Conservation (phyloP, 306 rosid genomes). For the Benincasa hispida region DNA sequence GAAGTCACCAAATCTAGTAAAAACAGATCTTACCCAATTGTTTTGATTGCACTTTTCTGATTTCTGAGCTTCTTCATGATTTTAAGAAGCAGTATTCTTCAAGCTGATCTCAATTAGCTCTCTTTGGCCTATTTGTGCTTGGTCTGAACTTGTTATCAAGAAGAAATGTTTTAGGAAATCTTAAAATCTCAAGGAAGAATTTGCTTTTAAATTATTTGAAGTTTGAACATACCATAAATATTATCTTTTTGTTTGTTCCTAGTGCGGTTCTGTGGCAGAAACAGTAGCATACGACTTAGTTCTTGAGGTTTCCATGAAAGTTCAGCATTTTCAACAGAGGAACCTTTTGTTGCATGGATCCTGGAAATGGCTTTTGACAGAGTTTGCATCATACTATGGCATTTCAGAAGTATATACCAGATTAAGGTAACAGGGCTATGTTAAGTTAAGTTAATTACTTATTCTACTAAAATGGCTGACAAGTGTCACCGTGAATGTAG, state of each 20-base stretch:
- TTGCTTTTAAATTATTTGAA: not conserved
- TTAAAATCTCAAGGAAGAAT: not conserved
- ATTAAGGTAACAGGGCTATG: conserved; percentile 49
- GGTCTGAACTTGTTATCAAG: not conserved
- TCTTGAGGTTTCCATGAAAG: conserved; percentile 91
- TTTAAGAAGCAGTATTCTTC: not conserved
- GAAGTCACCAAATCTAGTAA: not conserved
- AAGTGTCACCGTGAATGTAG: not conserved
- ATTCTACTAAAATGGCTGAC: not conserved
- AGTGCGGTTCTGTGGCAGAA: conserved; percentile 95
- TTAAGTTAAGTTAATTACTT: conserved; percentile 1
- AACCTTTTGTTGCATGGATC: conserved; percentile 66
- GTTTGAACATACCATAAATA: not conserved
- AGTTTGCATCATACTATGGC: conserved; percentile 88
- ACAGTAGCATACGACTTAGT: conserved; percentile 91
- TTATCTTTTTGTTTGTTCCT: not conserved
- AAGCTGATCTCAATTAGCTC: not conserved
- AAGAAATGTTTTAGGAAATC: not conserved
- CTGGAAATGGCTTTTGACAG: conserved; percentile 94
- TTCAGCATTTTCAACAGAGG: conserved; percentile 80
- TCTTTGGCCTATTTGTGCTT: not conserved
- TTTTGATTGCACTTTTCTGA: not conserved
- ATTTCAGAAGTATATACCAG: conserved; percentile 80
- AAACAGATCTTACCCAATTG: not conserved
- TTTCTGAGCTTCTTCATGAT: not conserved